Percentiles rank a stretch among this genome's conserved stretches.
Evolutionary conservation across 176 grass and related monocot genomes (phyloP).

Genomic region (Thalia dealbata): DNA sequence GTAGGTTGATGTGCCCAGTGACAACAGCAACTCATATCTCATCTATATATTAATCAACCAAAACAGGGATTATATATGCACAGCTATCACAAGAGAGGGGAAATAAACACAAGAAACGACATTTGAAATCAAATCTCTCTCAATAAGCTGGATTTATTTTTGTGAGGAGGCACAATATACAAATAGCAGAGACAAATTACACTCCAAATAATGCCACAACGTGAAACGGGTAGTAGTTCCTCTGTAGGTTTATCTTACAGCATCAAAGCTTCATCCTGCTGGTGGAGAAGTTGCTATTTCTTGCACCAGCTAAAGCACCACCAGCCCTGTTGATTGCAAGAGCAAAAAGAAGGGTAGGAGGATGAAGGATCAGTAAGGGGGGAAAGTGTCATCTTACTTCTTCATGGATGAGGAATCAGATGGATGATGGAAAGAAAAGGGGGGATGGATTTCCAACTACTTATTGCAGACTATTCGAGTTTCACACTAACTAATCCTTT

Average conservation of each 20-base stretch:
- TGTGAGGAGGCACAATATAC: background rate
- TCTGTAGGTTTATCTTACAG: background rate
- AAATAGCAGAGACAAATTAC: background rate
- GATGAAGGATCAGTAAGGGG: background rate
- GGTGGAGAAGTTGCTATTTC: background rate
- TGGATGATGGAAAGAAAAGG: background rate
- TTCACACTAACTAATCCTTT: background rate
- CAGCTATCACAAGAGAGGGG: background rate
- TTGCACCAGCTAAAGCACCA: constrained; percentile 5
- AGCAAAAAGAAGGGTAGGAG: background rate
- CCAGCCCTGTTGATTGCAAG: background rate
- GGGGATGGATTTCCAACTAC: background rate
- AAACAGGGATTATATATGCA: background rate
- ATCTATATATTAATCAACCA: no score
- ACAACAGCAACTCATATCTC: no score
- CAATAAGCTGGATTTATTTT: background rate
- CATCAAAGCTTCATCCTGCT: background rate
- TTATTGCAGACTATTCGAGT: background rate
- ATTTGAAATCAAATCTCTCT: background rate
- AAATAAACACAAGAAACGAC: background rate
- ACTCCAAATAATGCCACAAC: background rate
- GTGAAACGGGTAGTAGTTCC: background rate
- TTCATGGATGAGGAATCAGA: background rate
- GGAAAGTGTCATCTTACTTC: background rate
- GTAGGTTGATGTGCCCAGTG: no score